These are phyloP conservation scores for Parathielavia hyrcaniae DNA, from an alignment of 495 filamentous ascomycete species.

Conservation along the genomic window DNA sequence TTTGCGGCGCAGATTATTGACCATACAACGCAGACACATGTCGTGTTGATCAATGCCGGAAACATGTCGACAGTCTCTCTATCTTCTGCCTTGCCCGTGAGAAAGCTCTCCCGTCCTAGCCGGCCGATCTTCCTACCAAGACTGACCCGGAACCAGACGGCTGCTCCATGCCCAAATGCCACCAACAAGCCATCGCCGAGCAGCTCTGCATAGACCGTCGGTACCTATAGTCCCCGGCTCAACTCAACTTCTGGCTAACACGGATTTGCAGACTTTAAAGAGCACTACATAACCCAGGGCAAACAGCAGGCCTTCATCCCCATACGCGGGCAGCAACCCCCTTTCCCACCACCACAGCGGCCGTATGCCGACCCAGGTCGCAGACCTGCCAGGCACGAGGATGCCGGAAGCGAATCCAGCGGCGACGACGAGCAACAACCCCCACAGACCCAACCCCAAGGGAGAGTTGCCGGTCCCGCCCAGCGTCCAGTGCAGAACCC, in stretches of 20 bases:
- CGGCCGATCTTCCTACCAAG: background rate
- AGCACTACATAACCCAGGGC: constrained; percentile 24
- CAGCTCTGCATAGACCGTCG: constrained; percentile 23
- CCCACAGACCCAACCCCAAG: no score
- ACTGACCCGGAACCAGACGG: constrained; percentile 13
- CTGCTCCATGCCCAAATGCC: constrained; percentile 22
- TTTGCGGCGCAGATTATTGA: background rate
- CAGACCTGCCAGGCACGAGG: background rate
- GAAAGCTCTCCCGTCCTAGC: background rate
- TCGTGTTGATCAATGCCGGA: constrained; percentile 17
- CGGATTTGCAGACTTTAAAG: constrained; percentile 24
- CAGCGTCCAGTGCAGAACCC: background rate
- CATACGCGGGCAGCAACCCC: background rate
- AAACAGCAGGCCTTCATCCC: constrained; percentile 8
- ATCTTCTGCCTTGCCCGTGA: constrained; percentile 24
- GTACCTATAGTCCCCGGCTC: background rate
- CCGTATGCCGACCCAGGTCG: background rate
- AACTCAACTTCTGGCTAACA: background rate
- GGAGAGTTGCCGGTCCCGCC: no score
- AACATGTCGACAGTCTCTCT: constrained; percentile 16
- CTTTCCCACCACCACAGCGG: background rate
- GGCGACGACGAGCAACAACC: background rate
- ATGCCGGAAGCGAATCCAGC: background rate
- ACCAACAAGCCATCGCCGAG: constrained; percentile 20
- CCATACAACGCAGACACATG: constrained; percentile 20